Evolutionary conservation across 2,329 filamentous ascomycete genomes (phyloP), one percentile per base, ranked within the genome.

Genomic region (Pseudonectria foliicola): DNA sequence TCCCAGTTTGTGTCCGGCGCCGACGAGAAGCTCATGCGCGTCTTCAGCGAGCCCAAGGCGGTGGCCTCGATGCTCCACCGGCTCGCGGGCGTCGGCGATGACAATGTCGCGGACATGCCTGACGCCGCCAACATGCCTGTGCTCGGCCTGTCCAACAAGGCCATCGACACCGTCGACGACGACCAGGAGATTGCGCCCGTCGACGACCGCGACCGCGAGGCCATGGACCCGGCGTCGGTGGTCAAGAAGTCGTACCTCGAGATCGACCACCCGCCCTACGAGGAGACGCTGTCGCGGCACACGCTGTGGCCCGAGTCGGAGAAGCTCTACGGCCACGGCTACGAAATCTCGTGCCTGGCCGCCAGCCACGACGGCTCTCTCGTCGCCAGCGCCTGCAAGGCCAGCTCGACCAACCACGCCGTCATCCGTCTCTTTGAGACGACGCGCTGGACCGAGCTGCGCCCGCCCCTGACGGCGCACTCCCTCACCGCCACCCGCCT

Each of bases 271-370:
- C 89, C 92, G 10, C 90, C 92, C 0, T 73, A 87, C 25, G 92
- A 98, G 60, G 92, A 96, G 59, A 82, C 86, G 35, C 76, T 98
- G 3, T 83, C 88, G 15, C 80, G 89, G 7, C 81, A 93, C 58
- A 94, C 92, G 0, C 77, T 98, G 23, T 98, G 89, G 88, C 92
- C 92, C 3, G 92, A 98, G 57, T 78, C 78, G 6, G 92, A 98
- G 60, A 98, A 98, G 65, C 74, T 98, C 2, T 98, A 98, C 62
- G 92, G 92, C 2, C 92, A 98, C 62, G 92, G 92, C 21, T 95
- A 95, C 62, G 92, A 98, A 61, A 90, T 98, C 32, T 94, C 87
- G 2, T 84, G 86, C 25, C 76, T 95, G 12, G 85, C 89, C 10
- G 75, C 82, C 7, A 87, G 79, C 52, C 75, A 85, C 53, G 80